Evolutionary conservation across 2,329 filamentous ascomycete species (phyloP), one percentile per base, ranked within the genome.

Genomic region (Botrytis paeoniae): DNA sequence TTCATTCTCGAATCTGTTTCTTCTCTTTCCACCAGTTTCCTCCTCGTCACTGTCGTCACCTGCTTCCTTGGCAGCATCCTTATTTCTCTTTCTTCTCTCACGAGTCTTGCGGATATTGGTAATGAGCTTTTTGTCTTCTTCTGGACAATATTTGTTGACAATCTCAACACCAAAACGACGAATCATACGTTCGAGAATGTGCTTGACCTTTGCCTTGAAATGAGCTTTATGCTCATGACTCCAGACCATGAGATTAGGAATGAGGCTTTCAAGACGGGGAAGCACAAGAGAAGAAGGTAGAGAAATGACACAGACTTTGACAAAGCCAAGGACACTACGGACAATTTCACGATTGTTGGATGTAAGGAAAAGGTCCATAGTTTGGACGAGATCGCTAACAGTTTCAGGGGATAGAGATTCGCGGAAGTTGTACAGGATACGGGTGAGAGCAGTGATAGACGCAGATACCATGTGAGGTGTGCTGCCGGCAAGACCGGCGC

Each of bases 271-370:
- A 51, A 99, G 88, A 37, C 94, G 89, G 7, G 93, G 91, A 51
- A 91, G 86, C 85, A 99, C 91, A 75, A 97, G 86, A 9, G 92
- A 89, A 59, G 90, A 89, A 0, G 95, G 94, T 43, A 98, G 85
- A 74, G 93, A 91, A 79, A 98, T 94, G 74, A 97, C 90, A 78
- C 93, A 97, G 39, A 99, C 94, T 85, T 99, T 99, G 80, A 98
- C 93, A 81, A 99, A 99, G 32, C 96, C 96, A 8, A 99, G 87
- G 25, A 97, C 95, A 72, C 93, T 96, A 78, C 94, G 92, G 64
- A 99, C 96, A 71, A 99, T 97, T 83, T 99, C 96, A 73, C 96
- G 91, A 83, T 98, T 99, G 84, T 96, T 97, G 76, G 93, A 97
- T 25, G 95, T 97, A 69, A 99, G 86, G 86, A 98, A 99, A 35